These are phyloP conservation scores for Karstenula rhodostoma DNA, from an alignment of 2,329 filamentous ascomycete species.

Conservation along the genomic window DNA sequence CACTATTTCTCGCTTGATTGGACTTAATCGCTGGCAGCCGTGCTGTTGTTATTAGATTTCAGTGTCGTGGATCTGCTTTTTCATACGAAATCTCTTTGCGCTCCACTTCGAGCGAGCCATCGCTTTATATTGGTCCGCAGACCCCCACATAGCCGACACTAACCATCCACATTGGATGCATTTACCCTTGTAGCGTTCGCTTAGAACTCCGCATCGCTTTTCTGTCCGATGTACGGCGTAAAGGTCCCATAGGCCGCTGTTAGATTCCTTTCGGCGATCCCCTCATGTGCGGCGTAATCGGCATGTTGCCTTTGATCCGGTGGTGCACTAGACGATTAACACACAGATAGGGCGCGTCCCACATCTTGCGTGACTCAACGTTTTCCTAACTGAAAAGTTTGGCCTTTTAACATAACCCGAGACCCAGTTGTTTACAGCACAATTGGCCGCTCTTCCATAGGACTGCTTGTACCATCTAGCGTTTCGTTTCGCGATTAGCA, in stretches of 20 bases:
- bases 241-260: background rate
- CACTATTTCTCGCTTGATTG: background rate
- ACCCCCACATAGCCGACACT: constrained; percentile 7
- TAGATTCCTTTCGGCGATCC: constrained; percentile 1
- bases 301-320: background rate
- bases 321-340: constrained; percentile 5
- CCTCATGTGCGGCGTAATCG: constrained; percentile 8
- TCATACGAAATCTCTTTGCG: background rate
- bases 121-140: background rate
- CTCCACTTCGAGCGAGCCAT: background rate
- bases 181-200: constrained; percentile 8
- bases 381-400: background rate
- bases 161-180: background rate
- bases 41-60: too few species aligned
- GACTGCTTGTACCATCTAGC: background rate
- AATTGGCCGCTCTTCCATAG: background rate
- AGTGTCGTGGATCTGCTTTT: too few species aligned
- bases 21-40: background rate
- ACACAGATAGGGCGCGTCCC: constrained; percentile 3
- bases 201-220: constrained; percentile 10
- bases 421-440: too few species aligned
- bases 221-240: constrained; percentile 9
- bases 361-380: constrained; percentile 5
- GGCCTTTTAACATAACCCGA: background rate
- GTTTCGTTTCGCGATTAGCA: background rate